These are phyloP conservation scores for Capronia epimyces DNA, from an alignment of 2,329 filamentous ascomycete species.

Conservation along the genomic window DNA sequence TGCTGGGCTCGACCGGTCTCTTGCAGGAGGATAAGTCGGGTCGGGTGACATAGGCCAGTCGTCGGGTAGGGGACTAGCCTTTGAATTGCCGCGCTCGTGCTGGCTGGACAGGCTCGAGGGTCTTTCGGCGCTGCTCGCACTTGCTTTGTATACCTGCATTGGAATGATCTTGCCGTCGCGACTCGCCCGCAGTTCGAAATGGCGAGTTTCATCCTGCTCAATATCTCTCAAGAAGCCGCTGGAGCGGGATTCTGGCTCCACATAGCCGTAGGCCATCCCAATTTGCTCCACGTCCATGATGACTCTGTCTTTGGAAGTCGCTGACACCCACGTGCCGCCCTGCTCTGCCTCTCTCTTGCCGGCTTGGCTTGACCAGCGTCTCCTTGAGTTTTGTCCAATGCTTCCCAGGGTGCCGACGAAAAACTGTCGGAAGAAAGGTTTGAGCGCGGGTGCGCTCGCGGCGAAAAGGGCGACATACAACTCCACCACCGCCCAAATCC, in stretches of 20 bases:
- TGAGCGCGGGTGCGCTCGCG: constrained; percentile 31
- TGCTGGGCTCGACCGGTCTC: neutral
- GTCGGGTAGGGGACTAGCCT: neutral
- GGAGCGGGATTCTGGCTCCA: constrained; percentile 2
- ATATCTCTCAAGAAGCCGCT: constrained; percentile 15
- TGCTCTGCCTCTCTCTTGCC: neutral
- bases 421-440: constrained; percentile 29
- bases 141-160: constrained; percentile 21
- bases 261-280: constrained; percentile 1
- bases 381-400: constrained; percentile 6
- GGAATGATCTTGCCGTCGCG: constrained; percentile 23
- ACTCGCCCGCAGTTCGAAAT: constrained; percentile 62
- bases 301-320: neutral
- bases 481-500: constrained; percentile 33
- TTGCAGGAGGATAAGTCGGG: neutral
- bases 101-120: neutral
- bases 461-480: constrained; percentile 31
- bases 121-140: neutral
- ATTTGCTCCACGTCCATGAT: constrained; percentile 5
- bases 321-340: constrained; percentile 1
- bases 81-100: neutral
- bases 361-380: neutral
- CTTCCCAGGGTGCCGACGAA: constrained; percentile 19
- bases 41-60: constrained; percentile 9
- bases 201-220: constrained; percentile 62